Conservation (phyloP, 345 rosid genomes). For the Carallia brachiata region DNA sequence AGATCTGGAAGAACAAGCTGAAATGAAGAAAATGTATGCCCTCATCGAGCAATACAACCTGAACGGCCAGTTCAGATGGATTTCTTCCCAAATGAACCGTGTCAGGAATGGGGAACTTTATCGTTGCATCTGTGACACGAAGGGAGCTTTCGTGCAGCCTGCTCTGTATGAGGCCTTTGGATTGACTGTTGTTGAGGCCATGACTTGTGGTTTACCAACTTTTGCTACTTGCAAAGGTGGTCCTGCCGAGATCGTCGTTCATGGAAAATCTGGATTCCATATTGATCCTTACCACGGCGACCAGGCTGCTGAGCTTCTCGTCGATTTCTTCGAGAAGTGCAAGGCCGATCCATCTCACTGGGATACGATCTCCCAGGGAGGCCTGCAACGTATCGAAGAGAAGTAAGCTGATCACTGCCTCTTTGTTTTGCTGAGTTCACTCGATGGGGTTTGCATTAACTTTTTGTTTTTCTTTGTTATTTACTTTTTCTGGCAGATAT, state of each 20-base stretch:
- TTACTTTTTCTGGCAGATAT: constrained; percentile 31
- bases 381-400: constrained; percentile 48
- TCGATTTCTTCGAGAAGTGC: constrained; percentile 42
- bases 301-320: constrained; percentile 35
- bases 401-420: constrained; percentile 28
- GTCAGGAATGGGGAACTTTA: constrained; percentile 59
- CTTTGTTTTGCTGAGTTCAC: neutral
- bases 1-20: constrained; percentile 54
- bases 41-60: constrained; percentile 44
- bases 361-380: constrained; percentile 43
- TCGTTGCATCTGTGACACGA: constrained; percentile 50
- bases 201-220: constrained; percentile 58
- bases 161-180: constrained; percentile 62
- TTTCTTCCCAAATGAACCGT: constrained; percentile 52
- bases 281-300: constrained; percentile 52
- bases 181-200: constrained; percentile 56
- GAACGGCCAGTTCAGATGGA: constrained; percentile 55
- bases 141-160: constrained; percentile 51
- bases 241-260: constrained; percentile 52
- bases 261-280: constrained; percentile 55
- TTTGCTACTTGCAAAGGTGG: constrained; percentile 61
- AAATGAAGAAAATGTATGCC: constrained; percentile 48
- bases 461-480: neutral
- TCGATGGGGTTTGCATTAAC: too few species aligned
- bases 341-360: constrained; percentile 38